Base-by-base conservation (phyloP, 352 stramenopile species). In the Globisporangium acanthophoron region DNA sequence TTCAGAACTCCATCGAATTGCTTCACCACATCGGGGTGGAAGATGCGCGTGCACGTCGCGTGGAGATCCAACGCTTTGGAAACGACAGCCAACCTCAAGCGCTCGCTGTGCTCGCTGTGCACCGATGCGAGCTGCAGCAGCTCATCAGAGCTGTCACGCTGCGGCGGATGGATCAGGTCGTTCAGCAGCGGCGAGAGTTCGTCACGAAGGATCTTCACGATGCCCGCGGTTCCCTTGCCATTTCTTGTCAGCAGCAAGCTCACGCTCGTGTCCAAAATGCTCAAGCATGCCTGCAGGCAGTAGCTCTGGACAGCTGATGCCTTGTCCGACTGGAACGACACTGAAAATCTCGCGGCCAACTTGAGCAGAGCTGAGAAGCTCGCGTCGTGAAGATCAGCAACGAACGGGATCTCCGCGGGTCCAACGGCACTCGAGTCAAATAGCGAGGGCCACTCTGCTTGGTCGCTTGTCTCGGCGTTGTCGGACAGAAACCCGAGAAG, bases 21-120 rank as follows among this genome's bases (percentile, higher is more conserved):
- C 20, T 85, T 69, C 27, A 51, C 66, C 21, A 82, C 66, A n/a
- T 82, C 61, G 8, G 73, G 66, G 35, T 85, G 66, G 31, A 78
- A 78, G 51, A 82, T 70, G 35, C 64, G 69, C 56, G 73, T 82
- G 9, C 73, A 82, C 16, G 73, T 78, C 7, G 70, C 77, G 53
- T 85, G 78, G 35, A 85, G 45, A 67, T 85, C 73, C 45, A 85
- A 43, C 5, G 72, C 68, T 39, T 65, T 68, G 1, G 74, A 76
- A 37, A 66, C 65, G 16, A 81, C 52, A 46, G 60, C 59, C 4
- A 66, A 20, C 8, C 33, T 68, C n/a, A 39, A 27, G 5, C 44
- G 31, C 15, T 55, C 54, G 39, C 24, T 57, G 5, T 48, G 55
- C 37, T 74, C 69, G 44, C 56, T 53, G 54, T 27, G 18, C 33